Percentiles rank a stretch among this genome's conserved stretches.
Evolutionary conservation across 208 protist species (phyloP).

Genomic region (Trypanosoma mega): DNA sequence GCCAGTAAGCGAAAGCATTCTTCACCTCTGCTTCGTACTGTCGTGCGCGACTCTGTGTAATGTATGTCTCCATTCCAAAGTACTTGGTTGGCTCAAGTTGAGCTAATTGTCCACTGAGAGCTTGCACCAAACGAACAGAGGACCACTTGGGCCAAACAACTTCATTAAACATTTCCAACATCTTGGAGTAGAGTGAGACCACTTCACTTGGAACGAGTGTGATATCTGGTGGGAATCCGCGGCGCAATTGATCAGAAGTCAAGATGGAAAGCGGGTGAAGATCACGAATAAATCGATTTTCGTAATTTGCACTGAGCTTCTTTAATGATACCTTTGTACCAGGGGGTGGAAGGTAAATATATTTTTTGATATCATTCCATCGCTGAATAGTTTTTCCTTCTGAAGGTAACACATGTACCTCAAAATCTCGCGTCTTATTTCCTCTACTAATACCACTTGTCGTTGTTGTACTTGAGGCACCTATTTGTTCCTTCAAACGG

Average conservation of each 20-base stretch:
- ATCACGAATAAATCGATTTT: constrained; percentile 63
- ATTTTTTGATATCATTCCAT: constrained; percentile 93
- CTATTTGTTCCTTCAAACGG: constrained; percentile 41
- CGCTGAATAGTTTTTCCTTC: constrained; percentile 75
- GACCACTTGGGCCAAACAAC: constrained; percentile 44
- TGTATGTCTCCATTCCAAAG: constrained; percentile 81
- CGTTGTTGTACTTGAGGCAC: constrained; percentile 2
- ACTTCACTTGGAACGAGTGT: constrained; percentile 84
- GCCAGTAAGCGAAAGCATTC: constrained; percentile 81
- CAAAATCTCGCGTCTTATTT: constrained; percentile 53
- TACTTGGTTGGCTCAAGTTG: constrained; percentile 71
- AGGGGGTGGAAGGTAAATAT: constrained; percentile 79
- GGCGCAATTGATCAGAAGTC: constrained; percentile 74
- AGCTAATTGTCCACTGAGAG: constrained; percentile 38
- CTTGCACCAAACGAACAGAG: constrained; percentile 38
- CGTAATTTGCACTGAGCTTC: constrained; percentile 70
- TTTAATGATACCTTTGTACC: constrained; percentile 46
- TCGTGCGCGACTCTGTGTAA: constrained; percentile 78
- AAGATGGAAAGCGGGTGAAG: constrained; percentile 89
- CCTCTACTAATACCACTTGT: not conserved
- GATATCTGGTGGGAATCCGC: constrained; percentile 88
- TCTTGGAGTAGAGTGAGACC: constrained; percentile 79
- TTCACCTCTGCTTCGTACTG: constrained; percentile 87
- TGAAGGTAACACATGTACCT: constrained; percentile 74
- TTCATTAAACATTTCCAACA: constrained; percentile 53